Conservation (phyloP, 805 yeast genomes). For the Jamesozyma lodderae region DNA sequence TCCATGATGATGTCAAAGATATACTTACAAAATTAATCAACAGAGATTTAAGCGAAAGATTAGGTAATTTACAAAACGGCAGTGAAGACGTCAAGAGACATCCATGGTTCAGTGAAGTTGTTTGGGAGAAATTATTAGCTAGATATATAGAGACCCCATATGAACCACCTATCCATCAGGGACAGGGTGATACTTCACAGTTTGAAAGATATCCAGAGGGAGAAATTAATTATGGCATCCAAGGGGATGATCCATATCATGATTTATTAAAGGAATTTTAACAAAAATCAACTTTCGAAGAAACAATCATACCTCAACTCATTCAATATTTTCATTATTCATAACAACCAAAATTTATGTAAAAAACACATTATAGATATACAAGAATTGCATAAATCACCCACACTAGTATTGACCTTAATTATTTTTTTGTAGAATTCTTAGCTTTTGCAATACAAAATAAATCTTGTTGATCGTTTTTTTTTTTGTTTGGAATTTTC, state of each 20-base stretch:
- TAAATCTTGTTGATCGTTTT: no score
- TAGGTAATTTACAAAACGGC: slow-evolving; percentile 81
- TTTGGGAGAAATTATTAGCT: slow-evolving; percentile 78
- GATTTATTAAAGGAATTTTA: slow-evolving; percentile 49
- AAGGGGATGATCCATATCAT: slow-evolving; percentile 49
- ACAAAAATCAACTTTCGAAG: no score
- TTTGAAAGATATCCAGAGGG: slow-evolving; percentile 72
- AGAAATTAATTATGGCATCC: slow-evolving; percentile 66
- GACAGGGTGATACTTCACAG: slow-evolving; percentile 82
- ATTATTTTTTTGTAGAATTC: no score
- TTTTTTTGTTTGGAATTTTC: no score
- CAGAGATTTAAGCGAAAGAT: slow-evolving; percentile 68
- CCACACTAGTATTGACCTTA: no score
- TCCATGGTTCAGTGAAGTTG: slow-evolving; percentile 84
- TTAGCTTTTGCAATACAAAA: no score
- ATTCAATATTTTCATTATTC: no score
- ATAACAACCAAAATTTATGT: no score
- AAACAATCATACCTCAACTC: no score
- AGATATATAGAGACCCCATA: slow-evolving; percentile 91
- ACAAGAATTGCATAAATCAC: no score
- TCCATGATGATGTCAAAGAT: slow-evolving; percentile 71
- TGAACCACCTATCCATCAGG: slow-evolving; percentile 87
- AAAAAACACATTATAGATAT: no score
- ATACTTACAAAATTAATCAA: slow-evolving; percentile 64
- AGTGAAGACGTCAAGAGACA: slow-evolving; percentile 77